Base-by-base conservation (phyloP, 2,329 filamentous ascomycete species). In the Penicillium sp. region DNA sequence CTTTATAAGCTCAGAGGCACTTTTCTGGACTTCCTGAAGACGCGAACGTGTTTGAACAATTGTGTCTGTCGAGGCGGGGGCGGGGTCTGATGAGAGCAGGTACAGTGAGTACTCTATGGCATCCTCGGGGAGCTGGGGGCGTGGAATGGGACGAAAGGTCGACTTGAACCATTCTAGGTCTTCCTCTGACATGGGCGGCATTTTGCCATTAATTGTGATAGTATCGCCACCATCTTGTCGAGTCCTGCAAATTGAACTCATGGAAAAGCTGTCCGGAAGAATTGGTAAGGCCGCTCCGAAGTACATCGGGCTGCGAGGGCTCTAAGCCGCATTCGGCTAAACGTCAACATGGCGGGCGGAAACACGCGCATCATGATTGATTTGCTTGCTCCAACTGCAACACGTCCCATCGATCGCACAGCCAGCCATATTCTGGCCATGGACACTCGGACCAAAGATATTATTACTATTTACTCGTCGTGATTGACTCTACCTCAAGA, bases 101-200 rank as follows among this genome's bases (percentile, higher is more conserved):
- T 92, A 89, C 24, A 97, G 77, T 54, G 87, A 83, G 71, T 96
- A 97, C 70, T 95, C 90, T 53, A 96, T 85, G 60, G 85, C 89
- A 71, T 96, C 91, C 50, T 97, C 91, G 0, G 90, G 85, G 0
- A 95, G 78, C 58, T 80, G 77, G 11, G 75, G 75, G 68, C 84
- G 87, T 1, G 86, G 84, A 60, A 88, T 85, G 38, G 82, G 82
- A 61, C 78, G 80, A 59, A 87, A 87, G 2, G 82, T 85, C 63
- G 86, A 84, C 52, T 82, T 82, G 59, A 88, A 86, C 78, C 83
- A 86, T 59, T 84, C 84, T 58, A 86, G 75, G 62, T 83, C 83
- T 64, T 87, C 82, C 60, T 81, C 69, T 30, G 71, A 70, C 66
- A 70, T 72, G 18, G 74, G 74, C 46, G 72, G 66, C 75, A 78